A percentile compares a stretch with the other conserved stretches of the same genome.
These are phyloP conservation scores for Xerocomus potaroensis DNA, from an alignment of 768 basidiomycete species.

Conservation along the genomic window DNA sequence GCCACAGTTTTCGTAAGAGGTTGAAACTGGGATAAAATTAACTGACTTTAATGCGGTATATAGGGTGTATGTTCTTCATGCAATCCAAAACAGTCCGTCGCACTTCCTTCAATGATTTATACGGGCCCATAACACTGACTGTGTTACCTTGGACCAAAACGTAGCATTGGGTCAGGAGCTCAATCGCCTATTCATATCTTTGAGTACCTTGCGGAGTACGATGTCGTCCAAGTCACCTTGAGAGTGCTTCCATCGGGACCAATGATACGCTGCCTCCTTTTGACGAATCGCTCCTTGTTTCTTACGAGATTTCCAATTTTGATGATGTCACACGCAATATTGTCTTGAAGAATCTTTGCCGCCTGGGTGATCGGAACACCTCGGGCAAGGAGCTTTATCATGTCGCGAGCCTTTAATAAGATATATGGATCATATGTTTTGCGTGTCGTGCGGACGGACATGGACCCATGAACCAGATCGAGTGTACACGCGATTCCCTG, in stretches of 20 bases:
- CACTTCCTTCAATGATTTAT: conserved; percentile 94
- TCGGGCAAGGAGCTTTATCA: conserved; percentile 92
- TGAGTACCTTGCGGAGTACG: background rate
- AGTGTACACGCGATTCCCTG: conserved; percentile 89
- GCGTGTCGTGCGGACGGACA: conserved; percentile 95
- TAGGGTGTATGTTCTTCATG: conserved; percentile 99
- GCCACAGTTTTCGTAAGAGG: background rate
- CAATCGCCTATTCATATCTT: conserved; percentile 70
- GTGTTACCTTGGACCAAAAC: conserved; percentile 98
- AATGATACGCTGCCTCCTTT: conserved; percentile 92
- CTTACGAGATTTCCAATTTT: conserved; percentile 93
- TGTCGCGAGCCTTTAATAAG: conserved; percentile 91
- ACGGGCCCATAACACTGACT: conserved; percentile 96
- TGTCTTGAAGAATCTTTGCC: conserved; percentile 85
- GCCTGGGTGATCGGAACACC: conserved; percentile 85
- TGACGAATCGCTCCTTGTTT: conserved; percentile 96
- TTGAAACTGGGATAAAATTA: background rate
- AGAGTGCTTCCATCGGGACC: conserved; percentile 96
- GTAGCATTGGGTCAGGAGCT: conserved; percentile 93
- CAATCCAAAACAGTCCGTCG: conserved; percentile 95
- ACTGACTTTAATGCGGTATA: conserved; percentile 92
- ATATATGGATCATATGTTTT: conserved; percentile 98
- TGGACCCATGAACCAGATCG: conserved; percentile 93
- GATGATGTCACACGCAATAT: conserved; percentile 92
- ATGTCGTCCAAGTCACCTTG: conserved; percentile 53